A percentile compares a stretch with the other conserved stretches of the same genome.
phyloP scores from a whole-genome alignment of 148 eudicot genomes.

The Cornus controversa region DNA sequence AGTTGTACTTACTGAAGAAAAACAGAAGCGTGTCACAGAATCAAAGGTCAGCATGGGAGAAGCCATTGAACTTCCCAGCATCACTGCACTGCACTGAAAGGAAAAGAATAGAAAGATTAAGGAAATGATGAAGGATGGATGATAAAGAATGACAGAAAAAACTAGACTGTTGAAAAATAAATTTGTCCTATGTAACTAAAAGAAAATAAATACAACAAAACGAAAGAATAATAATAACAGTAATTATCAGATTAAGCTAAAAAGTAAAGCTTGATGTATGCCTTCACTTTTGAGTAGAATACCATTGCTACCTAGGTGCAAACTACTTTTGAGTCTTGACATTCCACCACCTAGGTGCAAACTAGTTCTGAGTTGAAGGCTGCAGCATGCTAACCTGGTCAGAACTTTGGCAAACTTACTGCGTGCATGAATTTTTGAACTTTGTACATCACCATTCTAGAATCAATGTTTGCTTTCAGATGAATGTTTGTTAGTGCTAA shows the following conservation, averaged over 20 bases:
- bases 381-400: too few relatives aligned
- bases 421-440: too few relatives aligned
- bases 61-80: constrained; percentile 49
- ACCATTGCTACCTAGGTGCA: neutral
- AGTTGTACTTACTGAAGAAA: constrained; percentile 37
- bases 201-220: too few relatives aligned
- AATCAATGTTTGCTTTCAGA: too few relatives aligned
- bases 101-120: neutral
- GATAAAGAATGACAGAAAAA: neutral
- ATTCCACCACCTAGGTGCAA: neutral
- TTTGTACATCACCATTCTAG: too few relatives aligned
- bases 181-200: neutral
- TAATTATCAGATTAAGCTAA: neutral
- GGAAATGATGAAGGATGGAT: too few relatives aligned
- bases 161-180: neutral
- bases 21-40: constrained; percentile 27
- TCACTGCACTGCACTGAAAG: constrained; percentile 51
- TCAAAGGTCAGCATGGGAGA: constrained; percentile 36
- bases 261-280: neutral
- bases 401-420: too few relatives aligned
- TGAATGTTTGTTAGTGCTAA: too few relatives aligned
- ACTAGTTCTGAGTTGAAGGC: too few relatives aligned
- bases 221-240: too few relatives aligned
- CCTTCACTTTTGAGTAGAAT: neutral
- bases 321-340: neutral